Conservation (phyloP, 2,329 filamentous ascomycete species). For the Sporothrix pallida region DNA sequence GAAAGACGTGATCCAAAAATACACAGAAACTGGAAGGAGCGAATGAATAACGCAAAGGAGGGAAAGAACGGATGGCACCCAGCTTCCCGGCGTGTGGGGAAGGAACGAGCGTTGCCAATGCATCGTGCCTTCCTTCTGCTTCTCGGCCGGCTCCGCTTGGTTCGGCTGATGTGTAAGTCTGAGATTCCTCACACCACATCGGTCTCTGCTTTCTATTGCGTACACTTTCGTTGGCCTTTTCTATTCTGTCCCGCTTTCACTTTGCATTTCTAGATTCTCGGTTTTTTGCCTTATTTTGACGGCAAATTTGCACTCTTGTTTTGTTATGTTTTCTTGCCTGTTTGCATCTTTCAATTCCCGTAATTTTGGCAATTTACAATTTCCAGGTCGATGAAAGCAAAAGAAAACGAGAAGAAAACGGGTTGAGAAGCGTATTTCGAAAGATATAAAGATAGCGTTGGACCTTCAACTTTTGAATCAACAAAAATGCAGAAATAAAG, state of each 20-base stretch:
- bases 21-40: not conserved
- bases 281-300: not conserved
- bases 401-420: not conserved
- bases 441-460: not conserved
- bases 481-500: not conserved
- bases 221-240: not conserved
- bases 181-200: not conserved
- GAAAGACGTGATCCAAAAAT: not conserved
- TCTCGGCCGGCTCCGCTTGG: constrained; percentile 7
- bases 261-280: not conserved
- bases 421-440: not conserved
- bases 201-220: no score
- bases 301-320: not conserved
- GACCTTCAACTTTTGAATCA: not conserved
- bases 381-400: not conserved
- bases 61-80: not conserved
- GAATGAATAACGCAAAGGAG: not conserved
- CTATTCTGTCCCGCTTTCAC: not conserved
- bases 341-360: not conserved
- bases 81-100: not conserved
- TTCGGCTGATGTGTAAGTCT: constrained; percentile 24
- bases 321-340: not conserved
- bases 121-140: not conserved
- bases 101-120: not conserved
- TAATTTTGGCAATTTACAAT: constrained; percentile 8